Conservation (phyloP, 129 eudicot species). For the Pittosporum tobira region DNA sequence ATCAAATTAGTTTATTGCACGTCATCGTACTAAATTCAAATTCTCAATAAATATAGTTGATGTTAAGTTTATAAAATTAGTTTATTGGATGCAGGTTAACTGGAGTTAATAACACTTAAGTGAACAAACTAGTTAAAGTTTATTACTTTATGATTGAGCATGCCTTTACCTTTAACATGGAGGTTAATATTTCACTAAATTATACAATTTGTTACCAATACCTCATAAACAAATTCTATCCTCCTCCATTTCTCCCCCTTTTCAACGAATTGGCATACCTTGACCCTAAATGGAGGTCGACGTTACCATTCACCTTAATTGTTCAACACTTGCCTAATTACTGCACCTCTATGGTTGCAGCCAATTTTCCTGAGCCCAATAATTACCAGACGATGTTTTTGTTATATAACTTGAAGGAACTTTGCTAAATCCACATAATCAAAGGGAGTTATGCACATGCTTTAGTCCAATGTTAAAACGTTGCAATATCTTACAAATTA, state of each 20-base stretch:
- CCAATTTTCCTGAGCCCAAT: background rate
- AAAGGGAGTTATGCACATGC: background rate
- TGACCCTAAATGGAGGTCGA: background rate
- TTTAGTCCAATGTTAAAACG: background rate
- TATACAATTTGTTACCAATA: too few species aligned
- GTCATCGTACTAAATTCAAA: background rate
- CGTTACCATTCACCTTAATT: background rate
- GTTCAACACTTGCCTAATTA: background rate
- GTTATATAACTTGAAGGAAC: background rate
- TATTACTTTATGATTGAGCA: background rate
- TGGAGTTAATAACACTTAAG: background rate
- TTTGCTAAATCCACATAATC: background rate
- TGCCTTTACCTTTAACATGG: background rate
- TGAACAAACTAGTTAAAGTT: background rate
- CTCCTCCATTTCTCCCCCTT: too few species aligned
- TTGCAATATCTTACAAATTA: background rate
- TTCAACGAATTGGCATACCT: too few species aligned
- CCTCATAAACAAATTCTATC: too few species aligned
- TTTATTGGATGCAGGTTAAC: background rate
- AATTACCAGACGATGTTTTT: background rate
- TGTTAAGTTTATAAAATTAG: background rate
- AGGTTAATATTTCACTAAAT: too few species aligned
- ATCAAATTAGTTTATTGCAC: background rate
- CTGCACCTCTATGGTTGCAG: too few species aligned
- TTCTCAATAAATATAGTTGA: background rate